Conservation (phyloP, 495 filamentous ascomycete species). For the Entonaema liquescens region DNA sequence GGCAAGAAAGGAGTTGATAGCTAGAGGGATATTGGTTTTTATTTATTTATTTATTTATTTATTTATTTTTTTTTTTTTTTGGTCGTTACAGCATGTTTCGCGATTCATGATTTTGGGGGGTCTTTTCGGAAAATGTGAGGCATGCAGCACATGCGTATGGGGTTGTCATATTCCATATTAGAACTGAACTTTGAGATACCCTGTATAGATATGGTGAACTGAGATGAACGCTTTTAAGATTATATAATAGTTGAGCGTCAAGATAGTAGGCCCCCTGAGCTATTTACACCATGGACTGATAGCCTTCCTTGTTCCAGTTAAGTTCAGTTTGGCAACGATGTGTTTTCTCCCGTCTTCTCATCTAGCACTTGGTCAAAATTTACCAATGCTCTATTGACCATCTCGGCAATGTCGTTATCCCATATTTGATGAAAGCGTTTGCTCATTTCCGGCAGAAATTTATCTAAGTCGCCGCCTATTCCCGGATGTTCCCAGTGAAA, state of each 20-base stretch:
- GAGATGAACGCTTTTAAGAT: neutral
- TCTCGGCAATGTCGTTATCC: conserved; percentile 50
- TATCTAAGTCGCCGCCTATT: conserved; percentile 42
- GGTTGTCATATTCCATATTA: neutral
- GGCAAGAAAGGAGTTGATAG: neutral
- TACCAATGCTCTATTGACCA: conserved; percentile 36
- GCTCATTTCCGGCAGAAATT: conserved; percentile 45
- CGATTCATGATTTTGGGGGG: neutral
- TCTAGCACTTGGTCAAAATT: conserved; percentile 24
- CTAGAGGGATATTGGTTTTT: neutral
- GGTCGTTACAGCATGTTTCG: neutral
- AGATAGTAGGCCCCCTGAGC: neutral
- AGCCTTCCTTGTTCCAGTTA: neutral
- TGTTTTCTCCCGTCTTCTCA: neutral
- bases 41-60: too few relatives aligned
- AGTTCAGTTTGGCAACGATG: conserved; percentile 10
- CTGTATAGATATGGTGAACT: neutral
- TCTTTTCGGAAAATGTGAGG: neutral
- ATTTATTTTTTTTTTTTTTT: too few relatives aligned
- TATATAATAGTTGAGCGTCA: neutral
- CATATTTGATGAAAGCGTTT: conserved; percentile 50
- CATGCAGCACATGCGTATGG: neutral
- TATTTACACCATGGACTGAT: neutral
- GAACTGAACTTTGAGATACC: neutral
- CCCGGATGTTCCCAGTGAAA: conserved; percentile 52